phyloP scores from a whole-genome alignment of 2,329 filamentous ascomycete genomes.

The Aspergillus sp. region DNA sequence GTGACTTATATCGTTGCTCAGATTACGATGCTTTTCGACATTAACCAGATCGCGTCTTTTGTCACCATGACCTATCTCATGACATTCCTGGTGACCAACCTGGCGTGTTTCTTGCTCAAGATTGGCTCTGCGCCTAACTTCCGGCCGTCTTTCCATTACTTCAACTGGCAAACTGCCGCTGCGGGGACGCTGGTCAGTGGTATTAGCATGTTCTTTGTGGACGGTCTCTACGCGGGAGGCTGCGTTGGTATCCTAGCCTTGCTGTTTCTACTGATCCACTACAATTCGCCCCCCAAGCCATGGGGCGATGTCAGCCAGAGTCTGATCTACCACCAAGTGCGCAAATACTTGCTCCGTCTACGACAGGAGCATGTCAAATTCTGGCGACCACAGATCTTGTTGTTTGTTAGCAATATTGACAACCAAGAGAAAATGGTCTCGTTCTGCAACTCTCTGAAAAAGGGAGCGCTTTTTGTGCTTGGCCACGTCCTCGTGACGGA shows the following conservation, averaged over 20 bases:
- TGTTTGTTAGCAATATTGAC: conserved; percentile 77
- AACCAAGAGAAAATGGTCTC: conserved; percentile 76
- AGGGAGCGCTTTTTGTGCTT: conserved; percentile 75
- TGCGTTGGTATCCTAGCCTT: conserved; percentile 67
- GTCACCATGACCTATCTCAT: conserved; percentile 90
- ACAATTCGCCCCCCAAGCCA: conserved; percentile 73
- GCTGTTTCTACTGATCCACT: conserved; percentile 81
- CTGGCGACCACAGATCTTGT: conserved; percentile 80
- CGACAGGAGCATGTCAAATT: conserved; percentile 88
- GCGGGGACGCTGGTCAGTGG: conserved; percentile 69
- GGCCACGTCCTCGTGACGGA: conserved; percentile 82
- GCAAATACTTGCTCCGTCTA: conserved; percentile 78
- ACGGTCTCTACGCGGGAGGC: conserved; percentile 69
- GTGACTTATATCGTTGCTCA: conserved; percentile 71
- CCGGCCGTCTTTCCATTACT: conserved; percentile 79
- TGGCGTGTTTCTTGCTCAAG: conserved; percentile 80
- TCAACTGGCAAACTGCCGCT: conserved; percentile 76
- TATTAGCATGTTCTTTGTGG: conserved; percentile 82
- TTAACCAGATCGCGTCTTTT: conserved; percentile 83
- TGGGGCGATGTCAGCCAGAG: conserved; percentile 91
- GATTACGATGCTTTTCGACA: conserved; percentile 70
- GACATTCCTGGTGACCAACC: conserved; percentile 83
- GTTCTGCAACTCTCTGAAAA: conserved; percentile 87
- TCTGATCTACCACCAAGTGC: conserved; percentile 79
- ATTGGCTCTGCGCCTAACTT: conserved; percentile 86